phyloP scores from a whole-genome alignment of 306 rosid species.

The Castanea sativa region DNA sequence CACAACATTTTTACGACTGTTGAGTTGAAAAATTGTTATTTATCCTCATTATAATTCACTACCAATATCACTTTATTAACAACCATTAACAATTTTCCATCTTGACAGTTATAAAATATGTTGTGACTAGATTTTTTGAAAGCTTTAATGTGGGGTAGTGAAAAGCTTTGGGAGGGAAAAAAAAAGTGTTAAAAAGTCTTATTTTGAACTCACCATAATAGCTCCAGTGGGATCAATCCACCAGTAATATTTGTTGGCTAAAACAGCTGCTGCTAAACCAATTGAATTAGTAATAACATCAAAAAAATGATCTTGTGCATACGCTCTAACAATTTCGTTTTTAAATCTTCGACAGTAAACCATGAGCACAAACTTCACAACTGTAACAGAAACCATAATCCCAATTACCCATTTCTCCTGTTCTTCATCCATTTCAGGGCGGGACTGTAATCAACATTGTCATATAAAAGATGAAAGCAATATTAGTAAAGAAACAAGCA shows the following conservation, averaged over 20 bases:
- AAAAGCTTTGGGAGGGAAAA: background rate
- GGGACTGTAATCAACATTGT: conserved; percentile 30
- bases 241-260: conserved; percentile 56
- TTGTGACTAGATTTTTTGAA: no score
- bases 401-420: conserved; percentile 62
- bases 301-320: conserved; percentile 76
- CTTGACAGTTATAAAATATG: no score
- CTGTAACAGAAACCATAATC: conserved; percentile 65
- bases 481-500: background rate
- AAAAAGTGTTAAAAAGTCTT: background rate
- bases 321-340: conserved; percentile 69
- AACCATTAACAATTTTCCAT: no score
- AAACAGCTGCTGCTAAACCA: conserved; percentile 80
- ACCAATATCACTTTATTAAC: no score
- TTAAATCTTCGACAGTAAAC: conserved; percentile 64
- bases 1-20: no score
- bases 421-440: conserved; percentile 22
- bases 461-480: background rate
- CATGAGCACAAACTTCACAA: conserved; percentile 79
- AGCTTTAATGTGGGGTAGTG: background rate
- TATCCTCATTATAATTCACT: no score
- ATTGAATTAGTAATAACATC: conserved; percentile 78
- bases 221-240: conserved; percentile 89
- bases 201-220: conserved; percentile 58
- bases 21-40: no score